Evolutionary conservation across 2,329 filamentous ascomycete genomes (phyloP), one percentile per base, ranked within the genome.

Genomic region (Stylonectria norvegica): DNA sequence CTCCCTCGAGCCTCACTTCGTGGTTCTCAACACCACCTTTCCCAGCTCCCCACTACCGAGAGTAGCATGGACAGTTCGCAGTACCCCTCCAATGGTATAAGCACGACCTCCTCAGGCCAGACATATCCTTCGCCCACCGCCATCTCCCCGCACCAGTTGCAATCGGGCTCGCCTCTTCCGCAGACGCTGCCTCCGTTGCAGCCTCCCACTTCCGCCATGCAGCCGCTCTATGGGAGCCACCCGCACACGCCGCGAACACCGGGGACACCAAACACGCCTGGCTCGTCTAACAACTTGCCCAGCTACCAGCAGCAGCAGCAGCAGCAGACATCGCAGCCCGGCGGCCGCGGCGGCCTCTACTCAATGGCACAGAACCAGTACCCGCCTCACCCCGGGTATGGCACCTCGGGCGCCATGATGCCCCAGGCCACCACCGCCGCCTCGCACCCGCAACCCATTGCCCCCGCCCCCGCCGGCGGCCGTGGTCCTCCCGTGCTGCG

Each of bases 381-480:
- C 48, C 73, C 72, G 45, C 68, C 69, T 29, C 73, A 73, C 43
- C 73, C 73, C 60, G 70, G 64, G 8, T 83, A 82, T 58, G 70
- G 71, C 25, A 72, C 74, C 7, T 75, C 78, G 5, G 70, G 71
- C 34, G 69, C 69, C 35, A 83, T 86, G 75, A 75, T 86, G 69
- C 76, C 82, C 33, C 81, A 85, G 63, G 68, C 81, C 17, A 81
- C 82, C 9, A 76, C 78, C 34, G 73, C 83, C 31, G 75, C 82
- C 53, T 79, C 81, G 38, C 85, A 88, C 61, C 84, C 83, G 32
- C 85, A 88, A 64, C 81, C 83, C 22, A 86, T 89, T 58, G 85
- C 85, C 30, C 85, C 85, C 12, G 85, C 85, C 29, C 84, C 85
- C 34, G 68, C 64, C 45, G 78, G 68, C 59, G 69, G 71, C 28